Percentiles rank a stretch among this genome's conserved stretches.
These are phyloP conservation scores for Cadophora sp. DNA, from an alignment of 2,329 filamentous ascomycete species.

Conservation along the genomic window DNA sequence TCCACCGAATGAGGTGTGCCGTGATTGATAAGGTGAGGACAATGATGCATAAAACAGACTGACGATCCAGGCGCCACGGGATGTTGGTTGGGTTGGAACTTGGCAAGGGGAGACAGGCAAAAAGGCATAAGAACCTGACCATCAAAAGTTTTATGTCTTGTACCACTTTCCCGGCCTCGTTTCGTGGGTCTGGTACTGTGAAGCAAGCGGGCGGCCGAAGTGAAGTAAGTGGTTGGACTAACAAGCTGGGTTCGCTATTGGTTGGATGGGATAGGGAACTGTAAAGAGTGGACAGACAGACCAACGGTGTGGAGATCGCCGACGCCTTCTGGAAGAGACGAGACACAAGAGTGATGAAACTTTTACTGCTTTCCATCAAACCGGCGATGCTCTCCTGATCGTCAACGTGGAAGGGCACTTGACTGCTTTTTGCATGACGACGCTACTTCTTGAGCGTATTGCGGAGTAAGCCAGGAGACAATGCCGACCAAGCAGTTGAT, in stretches of 20 bases:
- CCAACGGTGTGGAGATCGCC: conserved; percentile 3
- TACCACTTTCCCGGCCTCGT: conserved; percentile 25
- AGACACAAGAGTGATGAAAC: conserved; percentile 22
- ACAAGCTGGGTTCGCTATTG: neutral
- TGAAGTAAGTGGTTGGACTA: conserved; percentile 15
- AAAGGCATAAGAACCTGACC: conserved; percentile 30
- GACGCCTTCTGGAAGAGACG: conserved; percentile 18
- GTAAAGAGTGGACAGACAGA: neutral
- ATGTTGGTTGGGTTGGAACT: conserved; percentile 25
- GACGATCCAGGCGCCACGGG: conserved; percentile 28
- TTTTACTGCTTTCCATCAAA: conserved; percentile 21
- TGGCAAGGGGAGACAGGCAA: conserved; percentile 15
- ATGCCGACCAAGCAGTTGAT: neutral
- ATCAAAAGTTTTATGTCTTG: conserved; percentile 23
- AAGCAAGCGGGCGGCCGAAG: conserved; percentile 22
- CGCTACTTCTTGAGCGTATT: conserved; percentile 11
- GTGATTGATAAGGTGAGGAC: conserved; percentile 21
- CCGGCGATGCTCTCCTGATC: conserved; percentile 23
- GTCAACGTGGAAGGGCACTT: conserved; percentile 2
- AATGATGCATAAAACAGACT: conserved; percentile 29
- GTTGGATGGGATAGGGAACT: neutral
- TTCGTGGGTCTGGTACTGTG: conserved; percentile 33
- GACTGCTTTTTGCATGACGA: neutral
- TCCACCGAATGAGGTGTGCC: conserved; percentile 8
- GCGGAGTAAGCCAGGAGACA: conserved; percentile 12